phyloP scores from a whole-genome alignment of 176 grass and related monocot species.

The Rhynchospora pubera region DNA sequence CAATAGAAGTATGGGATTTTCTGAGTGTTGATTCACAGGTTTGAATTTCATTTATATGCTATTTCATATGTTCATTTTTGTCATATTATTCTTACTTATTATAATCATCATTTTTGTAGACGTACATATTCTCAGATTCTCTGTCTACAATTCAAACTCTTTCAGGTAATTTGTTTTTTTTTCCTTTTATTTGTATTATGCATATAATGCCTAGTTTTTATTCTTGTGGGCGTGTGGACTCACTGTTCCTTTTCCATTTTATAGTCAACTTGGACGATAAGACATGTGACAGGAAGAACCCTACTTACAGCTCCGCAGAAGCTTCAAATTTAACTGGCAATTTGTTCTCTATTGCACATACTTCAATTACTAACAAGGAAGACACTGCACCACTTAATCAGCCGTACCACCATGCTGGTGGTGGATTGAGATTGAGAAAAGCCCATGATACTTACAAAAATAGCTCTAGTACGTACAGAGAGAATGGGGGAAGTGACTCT shows the following conservation, averaged over 20 bases:
- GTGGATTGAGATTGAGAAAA: constrained; percentile 69
- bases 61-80: constrained; percentile 8
- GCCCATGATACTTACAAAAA: constrained; percentile 28
- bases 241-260: not conserved
- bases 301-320: constrained; percentile 36
- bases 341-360: constrained; percentile 33
- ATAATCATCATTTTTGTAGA: constrained; percentile 42
- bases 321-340: constrained; percentile 27
- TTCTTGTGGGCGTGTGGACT: not conserved
- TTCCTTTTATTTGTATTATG: constrained; percentile 2
- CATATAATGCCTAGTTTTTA: constrained; percentile 9
- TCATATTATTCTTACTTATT: constrained; percentile 3
- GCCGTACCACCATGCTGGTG: constrained; percentile 19
- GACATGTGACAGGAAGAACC: constrained; percentile 44
- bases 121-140: constrained; percentile 80
- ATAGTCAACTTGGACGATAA: constrained; percentile 71
- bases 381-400: constrained; percentile 24
- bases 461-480: constrained; percentile 34
- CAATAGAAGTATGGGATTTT: constrained; percentile 99
- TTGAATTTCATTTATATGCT: constrained; percentile 25
- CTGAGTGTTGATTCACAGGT: constrained; percentile 92
- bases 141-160: constrained; percentile 82
- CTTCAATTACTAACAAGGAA: constrained; percentile 27
- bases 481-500: constrained; percentile 54
- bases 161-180: constrained; percentile 52